Evolutionary conservation across 2,329 filamentous ascomycete genomes (phyloP).

Genomic region (Neonectria magnoliae): DNA sequence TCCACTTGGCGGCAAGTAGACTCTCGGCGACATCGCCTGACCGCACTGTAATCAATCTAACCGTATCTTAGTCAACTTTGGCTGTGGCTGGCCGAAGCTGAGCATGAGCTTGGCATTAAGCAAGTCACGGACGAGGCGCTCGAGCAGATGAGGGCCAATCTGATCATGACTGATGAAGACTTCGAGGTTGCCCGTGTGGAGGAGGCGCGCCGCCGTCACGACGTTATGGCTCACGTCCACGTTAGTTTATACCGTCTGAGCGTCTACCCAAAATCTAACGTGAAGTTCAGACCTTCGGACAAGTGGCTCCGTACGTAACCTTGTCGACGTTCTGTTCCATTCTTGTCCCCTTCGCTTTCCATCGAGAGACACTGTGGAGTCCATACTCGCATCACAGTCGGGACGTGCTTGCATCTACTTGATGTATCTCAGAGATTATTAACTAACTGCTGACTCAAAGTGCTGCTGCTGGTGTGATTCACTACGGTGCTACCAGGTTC

Average conservation of each 20-base stretch:
- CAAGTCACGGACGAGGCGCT: conserved; percentile 78
- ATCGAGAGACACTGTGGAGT: no score
- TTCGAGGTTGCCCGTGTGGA: conserved; percentile 80
- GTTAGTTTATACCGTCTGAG: no score
- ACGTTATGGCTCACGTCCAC: conserved; percentile 7
- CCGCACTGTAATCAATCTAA: not conserved
- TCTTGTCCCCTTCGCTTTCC: no score
- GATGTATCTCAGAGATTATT: no score
- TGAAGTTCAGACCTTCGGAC: no score
- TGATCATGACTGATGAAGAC: conserved; percentile 80
- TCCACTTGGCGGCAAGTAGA: conserved; percentile 25
- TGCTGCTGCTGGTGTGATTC: conserved; percentile 84
- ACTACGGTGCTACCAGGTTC: conserved; percentile 62
- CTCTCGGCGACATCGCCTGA: not conserved
- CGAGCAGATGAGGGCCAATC: conserved; percentile 77
- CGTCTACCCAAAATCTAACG: no score
- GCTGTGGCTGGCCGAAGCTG: conserved; percentile 83
- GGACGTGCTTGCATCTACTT: not conserved
- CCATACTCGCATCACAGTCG: no score
- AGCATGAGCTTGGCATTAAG: conserved; percentile 81
- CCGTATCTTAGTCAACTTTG: conserved; percentile 67
- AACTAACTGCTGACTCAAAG: no score
- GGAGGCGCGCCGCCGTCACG: conserved; percentile 76
- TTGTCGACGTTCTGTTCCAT: no score
- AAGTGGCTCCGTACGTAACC: no score